Evolutionary conservation across 2,329 filamentous ascomycete species (phyloP), one percentile per base, ranked within the genome.

Genomic region (Rhytidhysteron rufulum): DNA sequence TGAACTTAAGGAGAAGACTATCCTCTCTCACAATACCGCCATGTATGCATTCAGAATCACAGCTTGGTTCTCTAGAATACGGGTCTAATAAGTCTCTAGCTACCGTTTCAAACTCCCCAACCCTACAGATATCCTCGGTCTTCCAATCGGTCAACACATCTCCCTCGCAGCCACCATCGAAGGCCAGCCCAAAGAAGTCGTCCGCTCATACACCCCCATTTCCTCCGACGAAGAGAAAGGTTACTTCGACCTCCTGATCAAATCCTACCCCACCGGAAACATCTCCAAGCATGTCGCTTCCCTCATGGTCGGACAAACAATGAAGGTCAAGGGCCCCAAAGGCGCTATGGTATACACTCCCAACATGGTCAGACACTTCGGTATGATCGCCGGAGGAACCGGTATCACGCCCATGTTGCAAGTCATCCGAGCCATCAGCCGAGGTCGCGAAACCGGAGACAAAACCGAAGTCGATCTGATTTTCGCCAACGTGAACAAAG

Each of bases 371-470:
- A 84, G 87, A 50, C 87, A 87, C 70, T 95, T 98, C 54, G 93
- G 90, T 63, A 98, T 98, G 93, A 88, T 98, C 63, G 89, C 93
- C 49, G 93, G 93, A 53, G 93, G 93, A 51, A 97, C 93, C 24
- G 93, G 93, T 55, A 97, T 98, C 67, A 97, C 93, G 8, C 93
- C 93, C 45, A 98, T 98, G 93, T 79, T 97, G 49, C 93, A 98
- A 74, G 82, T 98, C 57, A 83, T 95, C 65, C 86, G 89, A 58
- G 93, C 91, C 43, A 89, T 97, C 55, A 80, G 90, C 57, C 82
- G 88, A 54, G 88, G 88, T 58, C 82, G 88, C 45, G 54, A 48
- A 40, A 74, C 82, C 37, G 90, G 85, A 47, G 89, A 95, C 71
- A 83, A 73, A 63, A 98, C 93, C 45, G 76, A 95, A 74, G 82